Percentiles rank a stretch among this genome's conserved stretches.
phyloP scores from a whole-genome alignment of 345 rosid genomes.

The Corymbia maculata region DNA sequence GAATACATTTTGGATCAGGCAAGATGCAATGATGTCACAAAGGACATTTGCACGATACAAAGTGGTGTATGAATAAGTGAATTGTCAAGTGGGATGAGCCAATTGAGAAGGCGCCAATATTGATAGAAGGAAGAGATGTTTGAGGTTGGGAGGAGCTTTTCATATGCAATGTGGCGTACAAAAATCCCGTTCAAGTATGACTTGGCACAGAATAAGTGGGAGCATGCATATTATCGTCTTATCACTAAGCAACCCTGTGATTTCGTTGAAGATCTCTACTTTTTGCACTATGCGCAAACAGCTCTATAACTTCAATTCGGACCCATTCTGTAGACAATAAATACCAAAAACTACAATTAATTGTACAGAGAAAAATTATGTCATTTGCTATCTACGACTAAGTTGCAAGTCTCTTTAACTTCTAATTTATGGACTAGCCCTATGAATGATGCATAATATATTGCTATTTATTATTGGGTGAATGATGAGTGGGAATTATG shows the following conservation, averaged over 20 bases:
- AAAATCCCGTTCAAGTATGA: too few species aligned
- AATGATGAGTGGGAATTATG: background rate
- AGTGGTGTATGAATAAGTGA: background rate
- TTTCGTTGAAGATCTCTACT: background rate
- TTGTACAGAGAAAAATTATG: background rate
- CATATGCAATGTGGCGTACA: rapidly evolving
- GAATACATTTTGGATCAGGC: too few species aligned
- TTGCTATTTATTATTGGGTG: too few species aligned
- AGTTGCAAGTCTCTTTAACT: background rate
- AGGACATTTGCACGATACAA: background rate
- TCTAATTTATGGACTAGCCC: too few species aligned
- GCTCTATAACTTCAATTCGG: background rate
- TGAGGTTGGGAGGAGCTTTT: too few species aligned
- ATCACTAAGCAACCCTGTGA: too few species aligned
- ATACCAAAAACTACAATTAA: background rate
- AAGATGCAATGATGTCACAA: background rate
- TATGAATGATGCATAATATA: too few species aligned
- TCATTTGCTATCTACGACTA: too few species aligned
- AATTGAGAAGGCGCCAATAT: rapidly evolving
- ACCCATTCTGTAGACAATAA: background rate
- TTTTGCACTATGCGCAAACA: background rate
- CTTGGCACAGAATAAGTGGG: too few species aligned
- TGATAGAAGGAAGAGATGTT: too few species aligned
- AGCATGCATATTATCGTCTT: too few species aligned
- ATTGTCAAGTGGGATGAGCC: too few species aligned